Evolutionary conservation across 495 filamentous ascomycete genomes (phyloP), one percentile per base, ranked within the genome.

Genomic region (Aspergillus haitiensis): DNA sequence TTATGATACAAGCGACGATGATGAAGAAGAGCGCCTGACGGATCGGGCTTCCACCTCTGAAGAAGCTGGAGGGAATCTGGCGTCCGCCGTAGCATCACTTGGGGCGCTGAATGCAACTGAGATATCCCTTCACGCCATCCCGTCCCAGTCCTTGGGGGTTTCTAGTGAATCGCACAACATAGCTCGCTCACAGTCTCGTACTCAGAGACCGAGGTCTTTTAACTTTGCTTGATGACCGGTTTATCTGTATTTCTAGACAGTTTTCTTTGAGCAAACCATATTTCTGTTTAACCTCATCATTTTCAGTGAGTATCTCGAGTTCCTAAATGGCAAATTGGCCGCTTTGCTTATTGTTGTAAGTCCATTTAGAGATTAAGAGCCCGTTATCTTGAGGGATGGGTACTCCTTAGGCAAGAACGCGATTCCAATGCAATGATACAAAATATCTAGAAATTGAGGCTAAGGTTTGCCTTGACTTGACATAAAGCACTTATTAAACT

Each of bases 51-150:
- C 27, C 7, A 13, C 0, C 1, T 11, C 10, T 34, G 21, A 12
- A 50, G 45, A 33, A 15, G 46, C 45, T 27, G 21, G 3, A 31
- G 55, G 35, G 33, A 40, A 16, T 13, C n/a, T 32, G 9, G 42
- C 12, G 10, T 31, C n/a, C 16, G 8, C 36, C 21, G 2, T 12
- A 5, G 18, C 9, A n/a, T 31, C 33, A 11, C 3, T 39, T 3
- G 47, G 46, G 27, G 46, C 18, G 12, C 45, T 58, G 34, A 48
- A 48, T 35, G 58, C 50, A 9, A 54, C 58, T 13, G 58, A 60
- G 32, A 21, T 54, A 1, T 60, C 57, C 15, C 42, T 59, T 10
- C 49, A 32, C 32, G 39, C 54, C 37, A n/a, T 56, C 2, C 44
- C 44, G 5, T n/a, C 37, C 6, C 53, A 46, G 27, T n/a, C 37